Evolutionary conservation across 768 basidiomycete genomes (phyloP), one percentile per base, ranked within the genome.

Genomic region (Galerina marginata): DNA sequence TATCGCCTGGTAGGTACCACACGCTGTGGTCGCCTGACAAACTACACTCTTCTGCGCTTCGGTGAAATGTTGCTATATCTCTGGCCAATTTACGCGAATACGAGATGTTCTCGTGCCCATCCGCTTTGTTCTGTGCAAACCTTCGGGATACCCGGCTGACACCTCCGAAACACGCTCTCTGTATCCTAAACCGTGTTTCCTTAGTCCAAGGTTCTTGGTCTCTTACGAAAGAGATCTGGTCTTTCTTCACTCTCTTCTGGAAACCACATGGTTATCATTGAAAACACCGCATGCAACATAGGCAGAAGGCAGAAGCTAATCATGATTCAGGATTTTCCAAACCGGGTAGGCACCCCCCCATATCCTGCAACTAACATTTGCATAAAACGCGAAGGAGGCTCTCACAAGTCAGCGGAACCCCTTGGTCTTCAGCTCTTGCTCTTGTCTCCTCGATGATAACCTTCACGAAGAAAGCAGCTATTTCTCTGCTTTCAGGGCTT

Each of bases 1-100:
- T 6, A 9, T 40, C 26, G 47, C 26, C 47, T 29, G 47, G 47
- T 25, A 26, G 3, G 29, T 48, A 47, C 52, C 44, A 47, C 37
- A 45, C 58, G 51, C 61, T 44, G n/a, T 26, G 45, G 61, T 58
- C 61, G 51, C 51, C 61, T 62, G 61, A 62, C 56, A 54, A 58
- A 57, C 29, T 43, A 46, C 23, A 54, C 25, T 47, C 26, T 36
- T 56, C 42, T 48, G 43, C 48, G 37, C 40, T n/a, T 58, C 56
- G 56, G 60, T 38, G 56, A 62, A 62, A 62, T 38, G 42, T 42
- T 52, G 25, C 15, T 56, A 50, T 38, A 14, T 56, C 16, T 40
- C 42, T 38, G 15, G 39, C 36, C 36, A 40, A 51, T 43, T 56
- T 40, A 46, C 46, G 26, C 49, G 50, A 29, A 26, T 53, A 20